phyloP scores from a whole-genome alignment of 2,329 filamentous ascomycete genomes.

The Neonectria faginata region DNA sequence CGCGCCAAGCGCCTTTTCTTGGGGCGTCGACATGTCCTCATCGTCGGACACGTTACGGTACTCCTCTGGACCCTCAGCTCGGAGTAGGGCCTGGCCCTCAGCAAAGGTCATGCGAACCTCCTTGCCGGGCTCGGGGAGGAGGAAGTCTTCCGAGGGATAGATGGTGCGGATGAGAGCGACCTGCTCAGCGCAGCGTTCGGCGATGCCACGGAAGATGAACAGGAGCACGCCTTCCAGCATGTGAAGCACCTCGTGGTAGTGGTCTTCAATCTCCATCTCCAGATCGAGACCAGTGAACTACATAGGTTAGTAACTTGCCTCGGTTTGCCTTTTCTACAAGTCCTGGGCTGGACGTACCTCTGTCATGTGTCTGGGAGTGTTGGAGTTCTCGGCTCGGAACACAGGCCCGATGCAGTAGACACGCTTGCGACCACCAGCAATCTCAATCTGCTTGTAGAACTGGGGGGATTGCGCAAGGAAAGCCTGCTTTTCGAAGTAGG shows the following conservation, averaged over 20 bases:
- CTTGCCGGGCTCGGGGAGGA: conserved; percentile 79
- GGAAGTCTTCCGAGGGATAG: conserved; percentile 82
- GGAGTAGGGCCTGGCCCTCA: conserved; percentile 81
- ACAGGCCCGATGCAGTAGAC: conserved; percentile 85
- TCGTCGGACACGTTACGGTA: conserved; percentile 76
- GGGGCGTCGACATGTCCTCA: conserved; percentile 83
- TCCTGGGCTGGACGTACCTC: conserved; percentile 60
- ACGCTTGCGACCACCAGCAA: conserved; percentile 80
- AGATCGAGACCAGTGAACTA: conserved; percentile 88
- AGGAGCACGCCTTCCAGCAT: conserved; percentile 81
- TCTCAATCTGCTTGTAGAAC: conserved; percentile 89
- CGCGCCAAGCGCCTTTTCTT: conserved; percentile 89
- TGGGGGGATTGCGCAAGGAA: conserved; percentile 85
- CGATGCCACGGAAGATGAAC: conserved; percentile 81
- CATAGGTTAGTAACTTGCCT: conserved; percentile 18
- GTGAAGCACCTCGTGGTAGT: conserved; percentile 80
- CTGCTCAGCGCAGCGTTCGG: conserved; percentile 74
- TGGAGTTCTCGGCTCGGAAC: conserved; percentile 87
- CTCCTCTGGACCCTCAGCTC: conserved; percentile 77
- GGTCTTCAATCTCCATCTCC: conserved; percentile 86
- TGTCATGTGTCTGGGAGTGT: conserved; percentile 86
- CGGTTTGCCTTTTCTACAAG: neutral
- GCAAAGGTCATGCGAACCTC: conserved; percentile 82
- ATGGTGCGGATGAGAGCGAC: conserved; percentile 78
- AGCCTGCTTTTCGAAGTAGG: conserved; percentile 88